Conservation (phyloP, 805 yeast species). For the Spathaspora passalidarum region DNA sequence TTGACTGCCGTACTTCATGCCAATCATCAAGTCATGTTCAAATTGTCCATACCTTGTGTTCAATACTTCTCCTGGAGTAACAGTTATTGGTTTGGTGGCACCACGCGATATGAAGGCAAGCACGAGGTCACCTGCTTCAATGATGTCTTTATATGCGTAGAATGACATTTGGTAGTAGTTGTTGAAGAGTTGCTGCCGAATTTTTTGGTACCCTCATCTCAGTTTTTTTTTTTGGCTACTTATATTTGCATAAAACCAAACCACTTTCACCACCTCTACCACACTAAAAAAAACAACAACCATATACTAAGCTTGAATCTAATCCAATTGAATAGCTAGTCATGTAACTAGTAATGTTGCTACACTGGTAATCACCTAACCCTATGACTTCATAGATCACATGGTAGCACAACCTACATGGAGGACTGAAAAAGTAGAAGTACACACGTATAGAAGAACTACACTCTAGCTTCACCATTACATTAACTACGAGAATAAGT, state of each 20-base stretch:
- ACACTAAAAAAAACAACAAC: not conserved
- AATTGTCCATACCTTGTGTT: slow-evolving; percentile 90
- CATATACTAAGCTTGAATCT: no score
- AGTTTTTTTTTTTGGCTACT: not conserved
- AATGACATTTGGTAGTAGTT: slow-evolving; percentile 42
- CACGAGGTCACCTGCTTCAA: slow-evolving; percentile 84
- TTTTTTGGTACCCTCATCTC: not conserved
- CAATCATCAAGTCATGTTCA: slow-evolving; percentile 82
- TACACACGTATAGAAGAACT: no score
- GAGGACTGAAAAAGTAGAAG: no score
- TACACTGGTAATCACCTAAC: no score
- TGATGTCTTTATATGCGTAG: slow-evolving; percentile 56
- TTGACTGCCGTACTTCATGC: slow-evolving; percentile 79
- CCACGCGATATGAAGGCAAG: slow-evolving; percentile 83
- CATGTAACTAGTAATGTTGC: no score
- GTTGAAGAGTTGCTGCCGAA: not conserved
- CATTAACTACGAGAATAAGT: no score
- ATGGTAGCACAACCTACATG: no score
- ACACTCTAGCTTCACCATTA: no score
- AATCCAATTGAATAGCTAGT: no score
- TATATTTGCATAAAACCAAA: not conserved
- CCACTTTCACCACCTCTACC: not conserved
- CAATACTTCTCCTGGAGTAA: slow-evolving; percentile 56
- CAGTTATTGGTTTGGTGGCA: slow-evolving; percentile 68
- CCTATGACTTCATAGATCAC: no score